Base-by-base conservation (phyloP, 2,329 filamentous ascomycete species). In the Thelonectria blattea region DNA sequence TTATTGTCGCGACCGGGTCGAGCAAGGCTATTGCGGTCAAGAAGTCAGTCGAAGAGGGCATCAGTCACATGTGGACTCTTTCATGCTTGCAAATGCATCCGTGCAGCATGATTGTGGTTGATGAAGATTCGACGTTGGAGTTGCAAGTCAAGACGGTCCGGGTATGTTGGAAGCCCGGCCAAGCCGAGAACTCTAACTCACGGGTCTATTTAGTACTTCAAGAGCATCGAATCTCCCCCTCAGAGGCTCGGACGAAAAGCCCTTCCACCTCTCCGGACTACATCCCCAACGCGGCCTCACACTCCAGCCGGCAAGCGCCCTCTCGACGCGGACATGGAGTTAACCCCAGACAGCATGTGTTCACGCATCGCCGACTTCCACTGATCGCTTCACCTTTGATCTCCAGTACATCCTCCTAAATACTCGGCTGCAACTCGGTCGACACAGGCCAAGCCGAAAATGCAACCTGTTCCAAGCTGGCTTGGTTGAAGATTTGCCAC, bases 21-120 rank as follows among this genome's bases (percentile, higher is more conserved):
- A 87, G 89, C 78, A 93, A 93, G 73, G 85, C 90, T 1, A 76
- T 89, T 17, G 90, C 90, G 2, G 78, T 93, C 61, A 87, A 91
- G 71, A 87, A 86, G 68, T 91, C 89, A 63, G 83, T 93, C 62
- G 90, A 93, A 72, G 88, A 87, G 42, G 88, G 88, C 45, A 83
- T 93, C 56, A 92, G 90, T 73, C 90, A 92, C 76, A 91, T 91
- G 88, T 92, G 90, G 88, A 92, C 90, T 0, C 81, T 92, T 2
- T 92, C 89, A 1, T 85, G 85, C 55, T 79, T 93, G 63, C 90
- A 93, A 74, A 76, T 91, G 69, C 90, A 92, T 72, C 87, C 85
- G 1, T 87, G 90, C 68, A 87, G 88, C 51, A 83, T 92, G 79
- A 85, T 92, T 51, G 89, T 92, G 15, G 89, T 88, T 54, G 90